A percentile compares a stretch with the other conserved stretches of the same genome.
These are phyloP conservation scores for Scedosporium minutisporum DNA, from an alignment of 2,329 filamentous ascomycete species.

Conservation along the genomic window DNA sequence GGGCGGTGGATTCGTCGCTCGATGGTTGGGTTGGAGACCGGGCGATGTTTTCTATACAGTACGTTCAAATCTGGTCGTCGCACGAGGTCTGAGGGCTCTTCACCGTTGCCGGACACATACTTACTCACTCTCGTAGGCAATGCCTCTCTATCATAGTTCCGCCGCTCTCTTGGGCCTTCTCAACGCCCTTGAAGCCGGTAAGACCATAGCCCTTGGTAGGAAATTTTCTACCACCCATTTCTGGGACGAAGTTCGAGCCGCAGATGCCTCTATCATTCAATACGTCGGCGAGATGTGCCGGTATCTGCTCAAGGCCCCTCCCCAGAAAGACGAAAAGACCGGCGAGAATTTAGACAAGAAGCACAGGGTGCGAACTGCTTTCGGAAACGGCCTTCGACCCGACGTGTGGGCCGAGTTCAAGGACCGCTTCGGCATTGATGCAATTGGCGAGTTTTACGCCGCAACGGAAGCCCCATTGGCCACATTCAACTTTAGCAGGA, in stretches of 20 bases:
- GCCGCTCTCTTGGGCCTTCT: slow-evolving; percentile 61
- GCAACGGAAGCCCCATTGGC: slow-evolving; percentile 63
- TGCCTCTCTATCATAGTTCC: slow-evolving; percentile 84
- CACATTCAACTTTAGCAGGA: slow-evolving; percentile 63
- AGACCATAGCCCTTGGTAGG: slow-evolving; percentile 61
- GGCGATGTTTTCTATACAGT: slow-evolving; percentile 69
- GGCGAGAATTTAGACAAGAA: slow-evolving; percentile 61
- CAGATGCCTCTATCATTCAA: slow-evolving; percentile 66
- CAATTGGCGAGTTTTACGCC: slow-evolving; percentile 72
- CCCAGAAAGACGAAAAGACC: slow-evolving; percentile 50
- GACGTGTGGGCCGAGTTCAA: slow-evolving; percentile 83
- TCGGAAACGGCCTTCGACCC: slow-evolving; percentile 77
- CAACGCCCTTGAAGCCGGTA: slow-evolving; percentile 48
- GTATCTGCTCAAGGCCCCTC: slow-evolving; percentile 63
- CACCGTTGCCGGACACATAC: not conserved
- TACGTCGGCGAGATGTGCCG: slow-evolving; percentile 85
- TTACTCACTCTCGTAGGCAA: slow-evolving; percentile 42
- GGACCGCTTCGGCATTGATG: slow-evolving; percentile 65
- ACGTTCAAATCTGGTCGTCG: slow-evolving; percentile 17
- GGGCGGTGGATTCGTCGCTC: slow-evolving; percentile 40
- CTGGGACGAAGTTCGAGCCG: slow-evolving; percentile 65
- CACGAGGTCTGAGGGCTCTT: not conserved
- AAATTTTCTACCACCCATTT: slow-evolving; percentile 72
- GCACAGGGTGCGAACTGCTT: slow-evolving; percentile 64
- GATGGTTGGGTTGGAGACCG: slow-evolving; percentile 47